A percentile compares a stretch with the other conserved stretches of the same genome.
Evolutionary conservation across 2,329 filamentous ascomycete species (phyloP).

Genomic region (Phialocephala sp.): DNA sequence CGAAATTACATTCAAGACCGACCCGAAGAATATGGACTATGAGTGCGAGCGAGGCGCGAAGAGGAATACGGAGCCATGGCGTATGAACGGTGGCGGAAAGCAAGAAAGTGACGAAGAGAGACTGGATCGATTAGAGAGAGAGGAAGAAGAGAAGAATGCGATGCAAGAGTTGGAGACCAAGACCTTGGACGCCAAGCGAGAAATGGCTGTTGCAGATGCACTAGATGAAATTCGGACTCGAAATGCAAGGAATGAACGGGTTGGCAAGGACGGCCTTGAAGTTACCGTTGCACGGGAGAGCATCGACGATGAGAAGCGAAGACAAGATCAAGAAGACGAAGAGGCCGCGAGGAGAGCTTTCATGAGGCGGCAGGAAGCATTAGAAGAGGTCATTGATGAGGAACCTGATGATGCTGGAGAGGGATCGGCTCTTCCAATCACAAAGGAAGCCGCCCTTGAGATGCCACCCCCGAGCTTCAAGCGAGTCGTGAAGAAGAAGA

Average conservation of each 20-base stretch:
- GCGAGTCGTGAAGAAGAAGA: slow-evolving; percentile 84
- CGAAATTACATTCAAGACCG: slow-evolving; percentile 92
- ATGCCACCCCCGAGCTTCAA: slow-evolving; percentile 72
- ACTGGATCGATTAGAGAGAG: slow-evolving; percentile 80
- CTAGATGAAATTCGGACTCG: slow-evolving; percentile 91
- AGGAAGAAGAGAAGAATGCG: slow-evolving; percentile 82
- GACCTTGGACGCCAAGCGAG: slow-evolving; percentile 87
- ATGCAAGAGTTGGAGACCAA: slow-evolving; percentile 97
- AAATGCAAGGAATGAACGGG: slow-evolving; percentile 85
- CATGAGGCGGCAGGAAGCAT: slow-evolving; percentile 46
- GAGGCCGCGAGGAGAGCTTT: slow-evolving; percentile 84
- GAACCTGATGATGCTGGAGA: slow-evolving; percentile 40
- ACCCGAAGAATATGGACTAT: slow-evolving; percentile 95
- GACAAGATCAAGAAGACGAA: slow-evolving; percentile 80
- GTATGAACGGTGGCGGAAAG: slow-evolving; percentile 56
- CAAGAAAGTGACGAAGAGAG: slow-evolving; percentile 88
- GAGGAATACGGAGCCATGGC: slow-evolving; percentile 93
- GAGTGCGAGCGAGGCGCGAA: slow-evolving; percentile 79
- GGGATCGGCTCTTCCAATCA: slow-evolving; percentile 45
- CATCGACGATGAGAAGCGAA: slow-evolving; percentile 64
- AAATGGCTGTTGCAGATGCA: slow-evolving; percentile 97
- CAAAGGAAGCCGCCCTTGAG: slow-evolving; percentile 44
- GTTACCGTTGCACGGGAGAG: slow-evolving; percentile 57
- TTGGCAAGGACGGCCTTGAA: slow-evolving; percentile 70
- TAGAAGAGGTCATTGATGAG: slow-evolving; percentile 44